phyloP scores from a whole-genome alignment of 1,139 yeast genomes.

The Candida frijolesensis region DNA sequence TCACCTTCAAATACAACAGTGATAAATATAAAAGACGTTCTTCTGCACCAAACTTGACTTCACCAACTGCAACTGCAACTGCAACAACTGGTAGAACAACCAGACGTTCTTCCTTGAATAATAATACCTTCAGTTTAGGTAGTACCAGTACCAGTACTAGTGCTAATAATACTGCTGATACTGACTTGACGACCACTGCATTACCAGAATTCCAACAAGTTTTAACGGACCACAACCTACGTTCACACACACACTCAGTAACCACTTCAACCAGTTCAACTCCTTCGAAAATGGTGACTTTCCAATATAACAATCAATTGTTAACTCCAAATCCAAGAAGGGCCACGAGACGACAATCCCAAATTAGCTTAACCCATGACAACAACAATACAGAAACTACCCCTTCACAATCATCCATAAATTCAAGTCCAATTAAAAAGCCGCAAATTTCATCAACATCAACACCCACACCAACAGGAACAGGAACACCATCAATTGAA shows the following conservation, averaged over 20 bases:
- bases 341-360: constrained; percentile 3
- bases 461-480: background rate
- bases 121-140: background rate
- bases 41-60: background rate
- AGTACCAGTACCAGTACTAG: background rate
- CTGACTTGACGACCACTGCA: too few relatives aligned
- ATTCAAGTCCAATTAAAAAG: constrained; percentile 8
- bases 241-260: background rate
- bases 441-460: background rate
- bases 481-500: too few relatives aligned
- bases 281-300: constrained; percentile 16
- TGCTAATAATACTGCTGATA: background rate
- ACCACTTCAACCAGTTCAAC: constrained; percentile 2
- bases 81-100: constrained; percentile 4
- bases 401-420: constrained; percentile 5
- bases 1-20: constrained; percentile 19
- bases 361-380: background rate
- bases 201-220: background rate
- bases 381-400: background rate
- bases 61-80: background rate
- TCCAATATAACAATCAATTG: constrained; percentile 13
- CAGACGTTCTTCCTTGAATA: constrained; percentile 2
- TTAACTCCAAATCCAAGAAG: constrained; percentile 1
- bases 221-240: background rate
- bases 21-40: constrained; percentile 8